These are phyloP conservation scores for Solanum megistacrolobum DNA, from an alignment of 257 asterid genomes.

Conservation along the genomic window DNA sequence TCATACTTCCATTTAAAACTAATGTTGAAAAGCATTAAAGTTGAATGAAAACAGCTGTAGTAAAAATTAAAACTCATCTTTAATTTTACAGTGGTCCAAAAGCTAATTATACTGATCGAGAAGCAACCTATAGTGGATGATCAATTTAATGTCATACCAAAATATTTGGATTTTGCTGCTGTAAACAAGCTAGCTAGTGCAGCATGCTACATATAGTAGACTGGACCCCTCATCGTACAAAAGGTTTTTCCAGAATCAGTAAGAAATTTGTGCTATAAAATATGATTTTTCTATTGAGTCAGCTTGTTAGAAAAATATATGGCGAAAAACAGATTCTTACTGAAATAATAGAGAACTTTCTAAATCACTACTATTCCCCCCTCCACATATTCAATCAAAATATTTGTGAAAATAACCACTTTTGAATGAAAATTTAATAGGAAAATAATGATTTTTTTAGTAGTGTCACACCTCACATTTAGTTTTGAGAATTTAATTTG, in stretches of 20 bases:
- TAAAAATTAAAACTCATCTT: neutral
- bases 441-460: too few relatives aligned
- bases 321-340: accelerated
- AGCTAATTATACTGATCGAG: neutral
- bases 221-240: neutral
- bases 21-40: neutral
- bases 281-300: too few relatives aligned
- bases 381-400: neutral
- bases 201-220: neutral
- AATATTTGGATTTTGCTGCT: neutral
- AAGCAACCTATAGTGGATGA: neutral
- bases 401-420: too few relatives aligned
- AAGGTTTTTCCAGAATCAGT: too few relatives aligned
- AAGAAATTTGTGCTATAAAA: too few relatives aligned
- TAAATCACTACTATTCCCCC: too few relatives aligned
- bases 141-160: neutral
- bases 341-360: too few relatives aligned
- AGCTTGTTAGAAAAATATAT: too few relatives aligned
- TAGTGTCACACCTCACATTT: too few relatives aligned
- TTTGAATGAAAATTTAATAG: too few relatives aligned
- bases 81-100: neutral
- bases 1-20: neutral
- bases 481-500: too few relatives aligned
- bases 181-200: neutral
- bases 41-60: neutral